phyloP scores from a whole-genome alignment of 108 stramenopile genomes.

The Cyclotella kingstonii region DNA sequence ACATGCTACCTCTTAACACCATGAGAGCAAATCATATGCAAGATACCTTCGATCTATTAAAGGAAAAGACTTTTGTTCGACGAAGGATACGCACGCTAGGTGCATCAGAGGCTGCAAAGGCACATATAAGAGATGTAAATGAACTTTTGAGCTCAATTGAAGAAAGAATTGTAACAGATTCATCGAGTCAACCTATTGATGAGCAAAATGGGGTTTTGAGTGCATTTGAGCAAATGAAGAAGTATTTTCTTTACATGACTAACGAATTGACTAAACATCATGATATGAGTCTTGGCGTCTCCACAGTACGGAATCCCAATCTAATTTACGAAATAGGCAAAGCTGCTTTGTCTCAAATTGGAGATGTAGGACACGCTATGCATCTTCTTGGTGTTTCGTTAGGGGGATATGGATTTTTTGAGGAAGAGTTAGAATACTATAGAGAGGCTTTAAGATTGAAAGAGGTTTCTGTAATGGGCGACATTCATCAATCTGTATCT shows the following conservation, averaged over 20 bases:
- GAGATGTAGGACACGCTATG: conserved; percentile 42
- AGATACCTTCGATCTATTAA: conserved; percentile 41
- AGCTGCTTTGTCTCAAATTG: conserved; percentile 26
- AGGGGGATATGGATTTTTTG: conserved; percentile 46
- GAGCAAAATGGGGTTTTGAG: conserved; percentile 35
- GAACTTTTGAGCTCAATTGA: conserved; percentile 44
- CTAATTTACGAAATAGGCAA: conserved; percentile 1
- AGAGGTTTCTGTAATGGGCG: conserved; percentile 19
- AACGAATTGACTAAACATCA: conserved; percentile 26
- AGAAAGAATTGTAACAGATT: conserved; percentile 2
- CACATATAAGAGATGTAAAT: conserved; percentile 43
- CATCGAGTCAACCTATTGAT: conserved; percentile 31
- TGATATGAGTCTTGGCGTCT: conserved; percentile 1
- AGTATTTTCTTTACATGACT: conserved; percentile 31
- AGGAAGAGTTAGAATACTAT: conserved; percentile 47
- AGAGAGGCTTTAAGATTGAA: conserved; percentile 42
- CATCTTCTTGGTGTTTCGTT: conserved; percentile 51
- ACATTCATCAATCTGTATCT: conserved; percentile 24
- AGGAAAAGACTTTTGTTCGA: conserved; percentile 48
- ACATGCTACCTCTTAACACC: conserved; percentile 42
- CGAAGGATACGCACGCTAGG: conserved; percentile 32
- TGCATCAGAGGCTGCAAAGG: conserved; percentile 30
- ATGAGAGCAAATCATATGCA: conserved; percentile 38
- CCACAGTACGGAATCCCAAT: conserved; percentile 13
- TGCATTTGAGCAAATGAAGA: conserved; percentile 35